A percentile compares a stretch with the other conserved stretches of the same genome.
These are phyloP conservation scores for Talaromyces adpressus DNA, from an alignment of 495 filamentous ascomycete species.

Conservation along the genomic window DNA sequence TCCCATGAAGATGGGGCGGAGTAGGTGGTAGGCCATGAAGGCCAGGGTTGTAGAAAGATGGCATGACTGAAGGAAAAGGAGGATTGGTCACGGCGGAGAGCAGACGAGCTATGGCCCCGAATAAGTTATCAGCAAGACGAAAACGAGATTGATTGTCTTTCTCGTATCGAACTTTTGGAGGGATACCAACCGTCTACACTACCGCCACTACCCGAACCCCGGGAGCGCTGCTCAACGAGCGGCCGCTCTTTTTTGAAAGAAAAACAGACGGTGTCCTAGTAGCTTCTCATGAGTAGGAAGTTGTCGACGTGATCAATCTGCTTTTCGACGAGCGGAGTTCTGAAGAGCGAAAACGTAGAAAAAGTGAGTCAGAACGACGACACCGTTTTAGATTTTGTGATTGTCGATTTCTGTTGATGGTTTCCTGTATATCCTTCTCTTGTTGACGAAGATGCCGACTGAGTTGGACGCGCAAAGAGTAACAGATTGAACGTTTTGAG, in stretches of 20 bases:
- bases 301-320: background rate
- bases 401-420: background rate
- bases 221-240: conserved; percentile 38
- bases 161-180: background rate
- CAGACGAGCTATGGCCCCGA: conserved; percentile 23
- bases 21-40: conserved; percentile 39
- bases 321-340: background rate
- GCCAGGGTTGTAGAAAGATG: conserved; percentile 39
- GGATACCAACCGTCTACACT: conserved; percentile 41
- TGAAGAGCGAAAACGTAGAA: background rate
- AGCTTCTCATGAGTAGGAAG: conserved; percentile 10
- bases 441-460: background rate
- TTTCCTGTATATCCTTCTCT: background rate
- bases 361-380: background rate
- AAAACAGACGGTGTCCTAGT: conserved; percentile 11
- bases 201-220: conserved; percentile 38
- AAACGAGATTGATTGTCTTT: conserved; percentile 6
- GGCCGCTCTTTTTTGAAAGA: conserved; percentile 27
- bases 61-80: conserved; percentile 26
- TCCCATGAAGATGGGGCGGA: conserved; percentile 35
- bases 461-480: background rate
- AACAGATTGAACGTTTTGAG: background rate
- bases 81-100: conserved; percentile 34
- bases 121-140: conserved; percentile 11
- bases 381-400: background rate